Evolutionary conservation across 2,329 filamentous ascomycete genomes (phyloP), one percentile per base, ranked within the genome.

Genomic region (Trichoderma guizhouense): DNA sequence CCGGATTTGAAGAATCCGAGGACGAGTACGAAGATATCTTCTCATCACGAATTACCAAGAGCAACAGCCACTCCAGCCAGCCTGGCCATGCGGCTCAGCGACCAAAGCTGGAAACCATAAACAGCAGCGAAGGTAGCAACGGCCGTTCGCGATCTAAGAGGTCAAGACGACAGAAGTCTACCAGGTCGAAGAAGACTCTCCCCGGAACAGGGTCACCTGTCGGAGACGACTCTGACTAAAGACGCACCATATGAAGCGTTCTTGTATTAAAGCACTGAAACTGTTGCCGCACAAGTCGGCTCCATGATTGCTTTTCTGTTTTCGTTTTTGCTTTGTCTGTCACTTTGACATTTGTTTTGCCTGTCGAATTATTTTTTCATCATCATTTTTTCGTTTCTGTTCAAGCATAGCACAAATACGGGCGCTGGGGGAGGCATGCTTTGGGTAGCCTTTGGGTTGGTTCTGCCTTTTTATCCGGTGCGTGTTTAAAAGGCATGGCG

Each of bases 31-130:
- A 78, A 28, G 79, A 79, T 62, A 74, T 75, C 6, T 79, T 76
- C n/a, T 67, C 72, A 39, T 73, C 75, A 32, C 76, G 75, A 47
- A 76, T 76, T 24, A 77, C 75, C 32, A 75, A 76, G 53, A 77
- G 73, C 62, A 73, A 74, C 60, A 78, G 75, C 74, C 79, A 77
- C 51, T 74, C 76, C 43, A 78, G 77, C 34, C 72, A 75, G 8
- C 72, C 76, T 15, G 76, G 77, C 9, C 81, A 82, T 72, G 82
- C 79, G 43, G 82, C 81, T 0, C 82, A 82, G 73, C 80, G 83
- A 60, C 84, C 84, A 5, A 84, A 82, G 75, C 78, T 87, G 43
- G 81, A 84, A 71, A 86, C 85, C 11, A 86, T 86, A 21, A 72
- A 80, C 64, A 85, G 85, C 78, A 83, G 82, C 21, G 80, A 83